Evolutionary conservation across 805 yeast genomes (phyloP).

Genomic region (Isabelozyma gotoi): DNA sequence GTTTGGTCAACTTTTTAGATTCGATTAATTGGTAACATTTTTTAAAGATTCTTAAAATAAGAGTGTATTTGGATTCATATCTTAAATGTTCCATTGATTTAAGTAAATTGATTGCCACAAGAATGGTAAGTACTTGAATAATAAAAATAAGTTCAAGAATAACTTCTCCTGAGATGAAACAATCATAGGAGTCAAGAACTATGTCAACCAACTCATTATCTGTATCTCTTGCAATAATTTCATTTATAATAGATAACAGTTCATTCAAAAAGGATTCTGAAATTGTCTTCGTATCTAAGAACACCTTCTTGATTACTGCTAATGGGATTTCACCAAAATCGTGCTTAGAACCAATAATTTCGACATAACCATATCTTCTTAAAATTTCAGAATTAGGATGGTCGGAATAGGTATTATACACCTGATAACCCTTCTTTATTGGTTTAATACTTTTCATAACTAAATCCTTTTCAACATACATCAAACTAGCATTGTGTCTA

Average conservation of each 20-base stretch:
- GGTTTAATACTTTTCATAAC: constrained; percentile 70
- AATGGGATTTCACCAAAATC: constrained; percentile 81
- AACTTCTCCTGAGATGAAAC: constrained; percentile 56
- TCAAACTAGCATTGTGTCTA: constrained; percentile 70
- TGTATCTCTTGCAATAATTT: constrained; percentile 28
- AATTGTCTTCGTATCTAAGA: constrained; percentile 19
- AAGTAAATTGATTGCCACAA: constrained; percentile 22
- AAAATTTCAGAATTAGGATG: constrained; percentile 88
- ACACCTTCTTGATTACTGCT: constrained; percentile 36
- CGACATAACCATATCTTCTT: constrained; percentile 90
- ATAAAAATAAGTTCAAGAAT: constrained; percentile 57
- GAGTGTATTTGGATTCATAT: constrained; percentile 19
- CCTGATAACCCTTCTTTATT: constrained; percentile 67
- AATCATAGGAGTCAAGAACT: constrained; percentile 59
- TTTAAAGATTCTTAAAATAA: constrained; percentile 52
- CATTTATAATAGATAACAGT: constrained; percentile 25
- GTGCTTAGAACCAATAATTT: constrained; percentile 62
- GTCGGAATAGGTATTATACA: constrained; percentile 87
- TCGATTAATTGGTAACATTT: constrained; percentile 65
- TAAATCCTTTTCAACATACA: constrained; percentile 47
- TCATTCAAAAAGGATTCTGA: constrained; percentile 30
- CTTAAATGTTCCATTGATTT: constrained; percentile 16
- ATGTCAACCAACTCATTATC: constrained; percentile 42
- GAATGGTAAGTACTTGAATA: constrained; percentile 49
- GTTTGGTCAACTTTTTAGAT: constrained; percentile 45